Percentiles rank a stretch among this genome's conserved stretches.
phyloP scores from a whole-genome alignment of 257 asterid species.

The Buddleja alternifolia region DNA sequence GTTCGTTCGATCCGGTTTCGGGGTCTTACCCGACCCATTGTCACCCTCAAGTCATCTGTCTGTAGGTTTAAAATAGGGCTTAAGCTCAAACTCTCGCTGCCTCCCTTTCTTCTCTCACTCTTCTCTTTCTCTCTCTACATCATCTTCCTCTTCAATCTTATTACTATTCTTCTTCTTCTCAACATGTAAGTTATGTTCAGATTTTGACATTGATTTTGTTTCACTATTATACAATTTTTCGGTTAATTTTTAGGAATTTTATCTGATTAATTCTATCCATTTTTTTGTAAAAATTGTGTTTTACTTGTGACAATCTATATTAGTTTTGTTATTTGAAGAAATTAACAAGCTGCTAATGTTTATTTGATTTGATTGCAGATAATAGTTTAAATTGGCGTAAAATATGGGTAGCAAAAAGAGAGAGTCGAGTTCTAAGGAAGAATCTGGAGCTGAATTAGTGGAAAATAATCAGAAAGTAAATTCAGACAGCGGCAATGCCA shows the following conservation, averaged over 20 bases:
- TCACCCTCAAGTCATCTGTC: too few relatives aligned
- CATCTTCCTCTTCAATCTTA: background rate
- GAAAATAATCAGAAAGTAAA: constrained; percentile 23
- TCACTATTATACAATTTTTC: background rate
- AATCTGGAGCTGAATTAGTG: constrained; percentile 29
- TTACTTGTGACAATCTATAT: background rate
- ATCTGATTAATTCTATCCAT: background rate
- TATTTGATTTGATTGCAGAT: constrained; percentile 20
- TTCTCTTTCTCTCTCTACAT: background rate
- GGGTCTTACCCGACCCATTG: too few relatives aligned
- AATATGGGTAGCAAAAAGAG: constrained; percentile 79
- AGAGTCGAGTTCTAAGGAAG: constrained; percentile 45
- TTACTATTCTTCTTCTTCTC: background rate
- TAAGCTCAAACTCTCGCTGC: constrained; percentile 29
- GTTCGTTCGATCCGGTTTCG: too few relatives aligned
- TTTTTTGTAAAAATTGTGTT: background rate
- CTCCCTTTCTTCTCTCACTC: constrained; percentile 20
- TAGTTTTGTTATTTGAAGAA: background rate
- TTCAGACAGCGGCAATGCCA: constrained; percentile 31
- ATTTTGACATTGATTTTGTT: background rate
- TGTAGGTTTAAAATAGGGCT: constrained; percentile 35
- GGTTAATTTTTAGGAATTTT: background rate
- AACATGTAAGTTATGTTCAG: constrained; percentile 3
- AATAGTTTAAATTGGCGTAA: constrained; percentile 3
- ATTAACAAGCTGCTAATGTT: constrained; percentile 8